Conservation (phyloP, 257 asterid species). For the Nicotiana tomentosiformis region DNA sequence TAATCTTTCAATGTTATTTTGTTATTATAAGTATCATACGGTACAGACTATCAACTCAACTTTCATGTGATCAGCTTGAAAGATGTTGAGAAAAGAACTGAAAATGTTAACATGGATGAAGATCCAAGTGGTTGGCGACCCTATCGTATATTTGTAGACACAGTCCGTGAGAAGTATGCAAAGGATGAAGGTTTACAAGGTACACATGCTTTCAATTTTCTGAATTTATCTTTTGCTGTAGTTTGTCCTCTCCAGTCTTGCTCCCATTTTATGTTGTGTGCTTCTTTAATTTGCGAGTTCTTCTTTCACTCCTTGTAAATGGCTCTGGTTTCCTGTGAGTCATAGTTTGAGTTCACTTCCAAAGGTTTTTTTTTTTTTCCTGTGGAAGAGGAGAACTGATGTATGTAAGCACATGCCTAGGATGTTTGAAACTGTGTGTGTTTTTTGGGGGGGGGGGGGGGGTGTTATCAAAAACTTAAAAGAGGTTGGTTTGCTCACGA, state of each 20-base stretch:
- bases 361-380: not conserved
- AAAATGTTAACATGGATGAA: slow-evolving; percentile 60
- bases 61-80: slow-evolving; percentile 41
- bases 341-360: not conserved
- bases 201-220: slow-evolving; percentile 18
- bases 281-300: not conserved
- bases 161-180: slow-evolving; percentile 64
- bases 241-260: not conserved
- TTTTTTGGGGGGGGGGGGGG: too few relatives aligned
- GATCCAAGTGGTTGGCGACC: slow-evolving; percentile 96
- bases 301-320: not conserved
- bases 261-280: not conserved
- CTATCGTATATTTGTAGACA: slow-evolving; percentile 55
- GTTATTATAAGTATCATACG: not conserved
- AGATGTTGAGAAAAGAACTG: slow-evolving; percentile 61
- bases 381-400: not conserved
- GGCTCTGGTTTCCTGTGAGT: not conserved
- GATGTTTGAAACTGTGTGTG: not conserved
- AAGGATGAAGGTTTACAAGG: slow-evolving; percentile 76
- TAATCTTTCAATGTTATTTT: not conserved
- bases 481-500: not conserved
- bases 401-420: not conserved
- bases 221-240: not conserved
- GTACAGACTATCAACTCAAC: not conserved
- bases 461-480: not conserved